A percentile compares a stretch with the other conserved stretches of the same genome.
These are phyloP conservation scores for Limonium bicolor DNA, from an alignment of 148 eudicot genomes.

Conservation along the genomic window DNA sequence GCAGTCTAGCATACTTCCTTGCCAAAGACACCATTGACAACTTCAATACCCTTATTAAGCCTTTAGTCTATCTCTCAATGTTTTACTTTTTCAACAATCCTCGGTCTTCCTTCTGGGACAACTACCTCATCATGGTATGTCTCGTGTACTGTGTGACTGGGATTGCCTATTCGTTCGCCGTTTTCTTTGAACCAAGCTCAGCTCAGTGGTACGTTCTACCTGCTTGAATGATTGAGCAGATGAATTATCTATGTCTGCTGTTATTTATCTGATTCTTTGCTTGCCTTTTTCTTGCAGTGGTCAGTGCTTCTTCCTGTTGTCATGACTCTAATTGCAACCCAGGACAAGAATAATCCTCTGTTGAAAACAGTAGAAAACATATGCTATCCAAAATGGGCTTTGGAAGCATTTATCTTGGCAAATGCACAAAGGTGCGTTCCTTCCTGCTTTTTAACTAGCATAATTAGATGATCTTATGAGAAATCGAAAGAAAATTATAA, in stretches of 20 bases:
- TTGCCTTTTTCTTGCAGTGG: slow-evolving; percentile 33
- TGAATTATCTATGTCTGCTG: neutral
- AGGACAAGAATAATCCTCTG: slow-evolving; percentile 27
- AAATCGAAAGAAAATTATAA: neutral
- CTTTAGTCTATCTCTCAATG: slow-evolving; percentile 64
- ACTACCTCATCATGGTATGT: slow-evolving; percentile 40
- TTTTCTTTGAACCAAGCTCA: slow-evolving; percentile 50
- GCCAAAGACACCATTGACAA: slow-evolving; percentile 59
- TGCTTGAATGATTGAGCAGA: neutral
- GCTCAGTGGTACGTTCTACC: slow-evolving; percentile 43
- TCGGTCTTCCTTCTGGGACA: slow-evolving; percentile 47
- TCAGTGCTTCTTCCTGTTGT: slow-evolving; percentile 82
- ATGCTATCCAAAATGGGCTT: slow-evolving; percentile 86
- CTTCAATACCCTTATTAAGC: slow-evolving; percentile 42
- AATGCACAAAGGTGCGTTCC: slow-evolving; percentile 90
- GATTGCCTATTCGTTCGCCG: slow-evolving; percentile 45
- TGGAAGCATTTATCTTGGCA: slow-evolving; percentile 83
- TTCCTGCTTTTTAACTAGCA: neutral
- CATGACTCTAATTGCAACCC: slow-evolving; percentile 64
- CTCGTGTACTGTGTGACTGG: slow-evolving; percentile 72
- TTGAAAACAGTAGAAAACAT: slow-evolving; percentile 19
- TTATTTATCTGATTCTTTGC: slow-evolving; percentile 4
- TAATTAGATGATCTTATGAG: neutral
- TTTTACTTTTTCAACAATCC: slow-evolving; percentile 79
- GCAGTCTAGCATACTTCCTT: slow-evolving; percentile 63